Evolutionary conservation across 2,329 filamentous ascomycete genomes (phyloP), one percentile per base, ranked within the genome.

Genomic region (Fusarium napiforme): DNA sequence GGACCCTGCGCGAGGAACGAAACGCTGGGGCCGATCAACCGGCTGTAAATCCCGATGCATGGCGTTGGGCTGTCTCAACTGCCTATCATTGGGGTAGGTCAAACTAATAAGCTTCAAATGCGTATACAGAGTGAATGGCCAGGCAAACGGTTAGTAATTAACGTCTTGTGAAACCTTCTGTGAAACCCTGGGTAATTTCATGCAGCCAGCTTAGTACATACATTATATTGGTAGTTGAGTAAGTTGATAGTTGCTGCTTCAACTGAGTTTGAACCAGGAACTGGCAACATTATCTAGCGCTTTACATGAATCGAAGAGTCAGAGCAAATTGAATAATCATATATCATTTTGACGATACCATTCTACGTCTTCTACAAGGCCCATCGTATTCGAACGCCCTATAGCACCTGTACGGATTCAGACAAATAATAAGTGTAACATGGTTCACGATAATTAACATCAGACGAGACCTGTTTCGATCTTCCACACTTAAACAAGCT

Each of bases 11-110:
- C 49, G n/a, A 59, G 34, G 57, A 55, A 62, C 62, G 42, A 59
- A 71, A 67, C 58, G 45, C 46, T 58, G 39, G 42, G 46, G 62
- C 39, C 53, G 63, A 71, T 64, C 67, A 65, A 69, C 63, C 67
- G 53, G 70, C 52, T 71, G 70, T 45, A 56, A 59, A 71, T 67
- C 66, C 66, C 71, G 61, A 58, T 40, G 56, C 71, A 72, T 65
- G 59, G 67, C 67, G 50, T 50, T 59, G 47, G 58, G 34, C 50
- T 65, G 45, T 53, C 58, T 71, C 43, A 45, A 60, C 52, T 58
- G 47, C 42, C 64, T 53, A 55, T 67, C 42, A 60, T 42, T 45
- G 43, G 45, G 55, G 34, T 39, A 60, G 26, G 23, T 61, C 39
- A 47, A 55, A 16, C 28, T 19, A 59, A 59, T 28, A 64, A 46